A percentile compares a stretch with the other conserved stretches of the same genome.
Conservation (phyloP, 768 basidiomycete genomes). For the Kwoniella europaea region DNA sequence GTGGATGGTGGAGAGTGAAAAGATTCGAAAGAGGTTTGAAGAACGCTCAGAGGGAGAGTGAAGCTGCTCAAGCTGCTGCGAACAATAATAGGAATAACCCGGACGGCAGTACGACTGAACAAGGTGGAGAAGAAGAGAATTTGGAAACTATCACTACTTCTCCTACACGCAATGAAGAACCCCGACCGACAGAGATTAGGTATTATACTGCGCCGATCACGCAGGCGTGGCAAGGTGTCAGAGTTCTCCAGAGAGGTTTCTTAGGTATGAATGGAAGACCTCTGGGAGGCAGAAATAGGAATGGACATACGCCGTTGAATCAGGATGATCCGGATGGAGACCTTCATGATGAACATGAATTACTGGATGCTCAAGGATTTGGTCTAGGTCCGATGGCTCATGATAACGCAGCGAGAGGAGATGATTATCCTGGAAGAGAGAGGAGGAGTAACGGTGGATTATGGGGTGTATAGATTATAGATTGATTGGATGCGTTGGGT, state of each 20-base stretch:
- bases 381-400: conserved; percentile 48
- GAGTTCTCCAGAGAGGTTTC: conserved; percentile 44
- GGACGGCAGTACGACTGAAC: neutral
- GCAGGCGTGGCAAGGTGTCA: conserved; percentile 35
- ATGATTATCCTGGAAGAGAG: conserved; percentile 15
- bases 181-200: conserved; percentile 25
- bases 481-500: neutral
- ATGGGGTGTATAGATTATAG: conserved; percentile 22
- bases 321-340: conserved; percentile 22
- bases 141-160: conserved; percentile 19
- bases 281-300: conserved; percentile 13
- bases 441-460: conserved; percentile 22
- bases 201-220: conserved; percentile 44
- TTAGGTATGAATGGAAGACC: conserved; percentile 46
- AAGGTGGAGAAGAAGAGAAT: conserved; percentile 22
- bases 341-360: conserved; percentile 39
- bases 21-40: conserved; percentile 49
- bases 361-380: conserved; percentile 51
- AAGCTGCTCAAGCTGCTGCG: conserved; percentile 45
- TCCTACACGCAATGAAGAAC: conserved; percentile 4
- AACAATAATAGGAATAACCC: conserved; percentile 23
- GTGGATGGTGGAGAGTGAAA: conserved; percentile 65
- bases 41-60: conserved; percentile 42
- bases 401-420: neutral
- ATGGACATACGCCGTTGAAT: conserved; percentile 35